Conservation (phyloP, 148 eudicot genomes). For the Camellia lanceoleosa region DNA sequence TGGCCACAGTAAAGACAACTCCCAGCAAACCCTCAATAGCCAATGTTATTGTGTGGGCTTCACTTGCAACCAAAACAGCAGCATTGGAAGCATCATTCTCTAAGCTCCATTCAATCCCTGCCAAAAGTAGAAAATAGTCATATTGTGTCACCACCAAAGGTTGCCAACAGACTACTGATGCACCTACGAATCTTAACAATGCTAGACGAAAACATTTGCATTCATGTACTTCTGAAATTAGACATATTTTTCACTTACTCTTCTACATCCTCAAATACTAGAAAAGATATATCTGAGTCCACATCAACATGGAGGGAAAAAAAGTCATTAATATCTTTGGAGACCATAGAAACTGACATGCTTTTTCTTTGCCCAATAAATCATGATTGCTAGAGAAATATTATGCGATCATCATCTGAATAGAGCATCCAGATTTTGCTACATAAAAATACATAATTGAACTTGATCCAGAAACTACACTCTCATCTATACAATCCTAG, state of each 20-base stretch:
- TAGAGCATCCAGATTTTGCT: neutral
- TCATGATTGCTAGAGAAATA: neutral
- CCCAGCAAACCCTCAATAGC: constrained; percentile 97
- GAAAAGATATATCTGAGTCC: neutral
- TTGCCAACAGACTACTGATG: neutral
- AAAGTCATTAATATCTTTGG: neutral
- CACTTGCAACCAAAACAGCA: constrained; percentile 97
- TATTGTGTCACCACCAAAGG: neutral
- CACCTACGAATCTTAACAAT: neutral
- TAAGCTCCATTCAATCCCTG: constrained; percentile 98
- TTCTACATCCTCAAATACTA: neutral
- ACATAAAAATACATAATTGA: neutral
- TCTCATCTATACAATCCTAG: neutral
- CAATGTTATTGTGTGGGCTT: constrained; percentile 95
- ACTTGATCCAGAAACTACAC: neutral
- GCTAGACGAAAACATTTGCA: neutral
- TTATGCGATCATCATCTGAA: neutral
- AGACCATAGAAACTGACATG: neutral
- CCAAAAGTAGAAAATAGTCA: constrained; percentile 13
- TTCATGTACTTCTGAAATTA: neutral
- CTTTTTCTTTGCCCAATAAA: neutral
- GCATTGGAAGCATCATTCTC: constrained; percentile 97
- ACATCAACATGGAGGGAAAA: neutral
- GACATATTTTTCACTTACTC: neutral
- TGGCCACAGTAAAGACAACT: constrained; percentile 95